Base-by-base conservation (phyloP, 78 protist genomes). In the Dictyostelium intermedium region DNA sequence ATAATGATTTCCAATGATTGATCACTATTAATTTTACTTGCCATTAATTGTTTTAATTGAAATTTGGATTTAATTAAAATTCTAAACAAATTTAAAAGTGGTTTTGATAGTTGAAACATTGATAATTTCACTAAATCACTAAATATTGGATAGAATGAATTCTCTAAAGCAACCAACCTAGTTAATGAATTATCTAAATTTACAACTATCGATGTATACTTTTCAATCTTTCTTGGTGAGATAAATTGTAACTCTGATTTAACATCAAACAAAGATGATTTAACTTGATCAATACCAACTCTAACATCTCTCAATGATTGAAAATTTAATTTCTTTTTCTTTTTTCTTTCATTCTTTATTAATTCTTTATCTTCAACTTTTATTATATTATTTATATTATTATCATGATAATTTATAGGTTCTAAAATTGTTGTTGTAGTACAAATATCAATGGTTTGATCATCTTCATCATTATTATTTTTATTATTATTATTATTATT, bases 91-190 rank as follows among this genome's bases (percentile, higher is more conserved):
- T 43, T n/a, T n/a, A 63, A 5, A 7, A 87, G 23, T 10, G 85
- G 35, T 27, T 61, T 25, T 5, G 20, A 56, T 34, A 87, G 43
- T 32, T 84, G 85, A 41, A 45, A 27, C 80, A 79, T 87, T 16
- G 93, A 72, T 23, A 60, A n/a, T 1, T 78, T 45, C 66, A 87
- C 41, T 5, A n/a, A 32, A 2, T 87, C 81, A 18, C 74, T 45
- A 32, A 87, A 87, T 3, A 35, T 11, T 4, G 61, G 39, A 20
- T 79, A 60, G 50, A 87, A 87, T 25, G 93, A 79, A 39, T 34
- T 79, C 23, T 87, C 93, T 14, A 53, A 45, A 23, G 93, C 93
- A 23, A 87, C 93, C 73, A 87, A 32, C 27, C 85, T 39, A 18
- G 84, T 87, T 10, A 30, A 47, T 11, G 56, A 25, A 56, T 87